These are phyloP conservation scores for Pichia sp. DNA, from an alignment of 1,139 yeast species.

Conservation along the genomic window DNA sequence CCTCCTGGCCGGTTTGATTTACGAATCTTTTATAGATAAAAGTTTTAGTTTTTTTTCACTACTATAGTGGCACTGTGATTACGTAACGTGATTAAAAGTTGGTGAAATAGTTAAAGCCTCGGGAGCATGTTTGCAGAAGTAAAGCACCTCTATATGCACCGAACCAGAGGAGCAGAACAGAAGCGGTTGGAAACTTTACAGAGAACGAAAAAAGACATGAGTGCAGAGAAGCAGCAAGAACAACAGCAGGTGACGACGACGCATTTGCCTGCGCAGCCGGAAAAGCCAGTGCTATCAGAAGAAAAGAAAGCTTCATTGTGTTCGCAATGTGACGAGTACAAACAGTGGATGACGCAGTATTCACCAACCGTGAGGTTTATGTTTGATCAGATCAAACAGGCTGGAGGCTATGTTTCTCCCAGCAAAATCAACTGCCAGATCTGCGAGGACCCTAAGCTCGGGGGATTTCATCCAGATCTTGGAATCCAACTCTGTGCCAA, in stretches of 20 bases:
- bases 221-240: neutral
- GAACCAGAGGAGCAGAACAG: neutral
- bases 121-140: neutral
- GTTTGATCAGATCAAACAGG: slow-evolving; percentile 75
- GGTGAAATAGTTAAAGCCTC: neutral
- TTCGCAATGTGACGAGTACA: slow-evolving; percentile 60
- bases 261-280: slow-evolving; percentile 33
- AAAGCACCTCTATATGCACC: neutral
- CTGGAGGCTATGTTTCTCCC: slow-evolving; percentile 49
- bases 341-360: slow-evolving; percentile 74
- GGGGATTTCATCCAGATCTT: slow-evolving; percentile 86
- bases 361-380: slow-evolving; percentile 86
- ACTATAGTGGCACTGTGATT: neutral
- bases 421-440: slow-evolving; percentile 70
- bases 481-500: slow-evolving; percentile 89
- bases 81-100: neutral
- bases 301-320: slow-evolving; percentile 36
- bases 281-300: slow-evolving; percentile 35
- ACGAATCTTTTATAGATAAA: neutral
- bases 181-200: neutral
- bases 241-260: slow-evolving; percentile 7
- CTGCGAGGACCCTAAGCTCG: slow-evolving; percentile 73
- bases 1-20: too few species aligned
- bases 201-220: neutral
- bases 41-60: neutral